phyloP scores from a whole-genome alignment of 768 basidiomycete genomes.

The Pholiota molesta region DNA sequence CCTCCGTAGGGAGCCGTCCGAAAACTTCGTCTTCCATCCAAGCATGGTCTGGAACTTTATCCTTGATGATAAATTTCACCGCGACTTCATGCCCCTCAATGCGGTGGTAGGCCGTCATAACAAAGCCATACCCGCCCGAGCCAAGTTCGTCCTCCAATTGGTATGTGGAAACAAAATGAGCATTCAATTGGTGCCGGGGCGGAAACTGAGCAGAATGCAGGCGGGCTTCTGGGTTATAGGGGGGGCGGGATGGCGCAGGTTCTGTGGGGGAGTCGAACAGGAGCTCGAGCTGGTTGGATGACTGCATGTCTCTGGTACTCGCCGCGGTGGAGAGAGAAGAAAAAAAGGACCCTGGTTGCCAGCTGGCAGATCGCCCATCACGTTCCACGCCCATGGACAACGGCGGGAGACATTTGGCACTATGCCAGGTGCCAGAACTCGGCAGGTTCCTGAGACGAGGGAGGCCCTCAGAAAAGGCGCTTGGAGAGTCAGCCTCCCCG shows the following conservation, averaged over 20 bases:
- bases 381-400: slow-evolving; percentile 5
- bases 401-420: slow-evolving; percentile 13
- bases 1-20: slow-evolving; percentile 78
- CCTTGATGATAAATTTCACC: slow-evolving; percentile 93
- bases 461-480: slow-evolving; percentile 9
- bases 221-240: slow-evolving; percentile 35
- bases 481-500: slow-evolving; percentile 1
- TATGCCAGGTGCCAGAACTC: slow-evolving; percentile 10
- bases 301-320: not conserved
- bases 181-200: slow-evolving; percentile 57
- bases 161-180: slow-evolving; percentile 62
- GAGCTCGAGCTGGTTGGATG: slow-evolving; percentile 15
- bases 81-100: slow-evolving; percentile 71
- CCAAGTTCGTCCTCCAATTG: slow-evolving; percentile 79
- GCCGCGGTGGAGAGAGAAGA: not conserved
- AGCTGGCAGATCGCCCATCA: not conserved
- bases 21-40: slow-evolving; percentile 66
- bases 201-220: slow-evolving; percentile 54
- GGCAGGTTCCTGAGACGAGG: slow-evolving; percentile 13
- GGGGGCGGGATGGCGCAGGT: slow-evolving; percentile 10
- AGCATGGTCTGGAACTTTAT: slow-evolving; percentile 59
- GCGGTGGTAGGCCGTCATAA: slow-evolving; percentile 81
- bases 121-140: slow-evolving; percentile 93
- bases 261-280: slow-evolving; percentile 9
- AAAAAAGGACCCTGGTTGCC: not conserved